Evolutionary conservation across 1,284 basidiomycete species (phyloP), one percentile per base, ranked within the genome.

Genomic region (Apiotrichum sp.): DNA sequence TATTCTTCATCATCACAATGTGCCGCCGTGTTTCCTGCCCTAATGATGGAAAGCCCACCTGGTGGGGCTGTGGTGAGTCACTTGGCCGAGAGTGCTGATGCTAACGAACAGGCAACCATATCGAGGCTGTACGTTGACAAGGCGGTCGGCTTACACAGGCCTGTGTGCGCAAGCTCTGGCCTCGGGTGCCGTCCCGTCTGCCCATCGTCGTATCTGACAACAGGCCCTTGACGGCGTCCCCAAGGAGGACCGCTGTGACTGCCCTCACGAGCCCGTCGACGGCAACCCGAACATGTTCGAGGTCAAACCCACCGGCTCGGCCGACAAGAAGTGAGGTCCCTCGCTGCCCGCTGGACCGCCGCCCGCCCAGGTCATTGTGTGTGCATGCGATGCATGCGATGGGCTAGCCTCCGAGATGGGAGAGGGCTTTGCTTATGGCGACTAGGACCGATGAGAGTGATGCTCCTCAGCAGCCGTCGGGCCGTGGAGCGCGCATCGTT

Each of bases 11-110:
- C 29, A 42, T 22, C 31, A 49, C 40, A 11, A 76, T 76, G 74
- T 76, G 74, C 66, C 71, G 69, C 56, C 64, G 62, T 50, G 69
- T 72, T 4, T 56, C 58, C 34, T 76, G 74, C 64, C 73, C 74
- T 4, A 76, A 76, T 57, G 73, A 75, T 53, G 70, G 68, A 33
- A 71, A 72, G 62, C 72, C 71, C 39, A 74, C 73, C 46, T 76
- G 74, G 74, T 76, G 73, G 73, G 74, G 74, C 53, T 76, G 74
- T 44, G 74, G 73, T 76, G 55, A 63, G 73, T 70, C 10, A 9
- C 44, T 5, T 10, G 3, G 4, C 34, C 14, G 4, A 3, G 31
- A 41, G 2, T 1, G 4, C n/a, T 36, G 22, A 41, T n/a, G 10
- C 35, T 48, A 32, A 48, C 35, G 35, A 10, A 3, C 55, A 75